A percentile compares a stretch with the other conserved stretches of the same genome.
phyloP scores from a whole-genome alignment of 306 rosid species.

The Gastrolobium bilobum region DNA sequence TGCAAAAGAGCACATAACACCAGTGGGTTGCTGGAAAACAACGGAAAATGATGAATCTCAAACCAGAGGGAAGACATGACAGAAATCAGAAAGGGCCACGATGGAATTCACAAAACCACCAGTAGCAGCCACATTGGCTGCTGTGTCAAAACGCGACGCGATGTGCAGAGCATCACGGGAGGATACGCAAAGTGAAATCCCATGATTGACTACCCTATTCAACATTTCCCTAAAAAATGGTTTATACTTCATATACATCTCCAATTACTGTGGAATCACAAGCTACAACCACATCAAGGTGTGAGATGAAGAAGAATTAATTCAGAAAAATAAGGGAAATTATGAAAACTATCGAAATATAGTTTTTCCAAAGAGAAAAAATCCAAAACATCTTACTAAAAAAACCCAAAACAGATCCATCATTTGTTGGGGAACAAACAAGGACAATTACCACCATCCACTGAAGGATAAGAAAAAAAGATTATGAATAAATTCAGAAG shows the following conservation, averaged over 20 bases:
- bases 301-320: not conserved
- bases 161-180: not conserved
- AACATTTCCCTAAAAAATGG: not conserved
- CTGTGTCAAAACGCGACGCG: not conserved
- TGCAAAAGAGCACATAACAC: no score
- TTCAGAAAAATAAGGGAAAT: slow-evolving; percentile 7
- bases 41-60: not conserved
- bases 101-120: not conserved
- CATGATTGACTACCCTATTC: not conserved
- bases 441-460: slow-evolving; percentile 34
- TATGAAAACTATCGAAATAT: not conserved
- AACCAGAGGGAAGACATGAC: not conserved
- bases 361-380: not conserved
- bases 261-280: slow-evolving; percentile 9
- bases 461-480: slow-evolving; percentile 17
- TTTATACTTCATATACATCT: not conserved
- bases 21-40: not conserved
- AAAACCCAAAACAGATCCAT: slow-evolving; percentile 22
- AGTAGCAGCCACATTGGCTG: not conserved
- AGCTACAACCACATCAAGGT: slow-evolving; percentile 9
- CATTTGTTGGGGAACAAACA: slow-evolving; percentile 30
- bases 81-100: not conserved
- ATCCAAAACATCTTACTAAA: not conserved
- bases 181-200: not conserved
- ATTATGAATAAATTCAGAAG: slow-evolving; percentile 33